phyloP scores from a whole-genome alignment of 805 yeast species.

The Pichia phayaonensis region DNA sequence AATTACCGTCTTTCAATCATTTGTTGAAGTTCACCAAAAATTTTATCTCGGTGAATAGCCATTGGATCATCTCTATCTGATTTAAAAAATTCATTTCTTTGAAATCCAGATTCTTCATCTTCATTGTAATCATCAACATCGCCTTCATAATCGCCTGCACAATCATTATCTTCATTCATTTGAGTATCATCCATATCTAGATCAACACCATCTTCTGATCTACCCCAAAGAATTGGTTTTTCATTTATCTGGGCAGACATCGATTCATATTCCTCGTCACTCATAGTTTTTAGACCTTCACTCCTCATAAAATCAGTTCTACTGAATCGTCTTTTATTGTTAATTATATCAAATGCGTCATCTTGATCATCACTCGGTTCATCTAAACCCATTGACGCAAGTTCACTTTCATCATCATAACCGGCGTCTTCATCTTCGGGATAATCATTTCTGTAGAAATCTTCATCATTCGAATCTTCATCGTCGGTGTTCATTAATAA shows the following conservation, averaged over 20 bases:
- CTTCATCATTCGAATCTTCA: constrained; percentile 87
- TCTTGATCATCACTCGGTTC: constrained; percentile 34
- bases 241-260: constrained; percentile 23
- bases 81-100: constrained; percentile 47
- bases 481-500: constrained; percentile 43
- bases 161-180: constrained; percentile 16
- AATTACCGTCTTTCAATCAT: constrained; percentile 39
- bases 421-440: constrained; percentile 88
- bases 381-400: constrained; percentile 17
- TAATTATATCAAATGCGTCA: constrained; percentile 29
- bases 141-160: constrained; percentile 7
- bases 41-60: constrained; percentile 56
- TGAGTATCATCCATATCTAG: constrained; percentile 13
- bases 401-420: constrained; percentile 27
- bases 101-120: constrained; percentile 9
- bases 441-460: constrained; percentile 84
- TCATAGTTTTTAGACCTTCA: constrained; percentile 23
- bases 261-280: constrained; percentile 26
- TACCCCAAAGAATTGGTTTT: constrained; percentile 4
- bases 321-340: constrained; percentile 26
- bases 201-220: constrained; percentile 4
- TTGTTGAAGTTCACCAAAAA: constrained; percentile 48
- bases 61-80: constrained; percentile 50
- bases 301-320: constrained; percentile 21
- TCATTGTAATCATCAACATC: constrained; percentile 8